A percentile compares a stretch with the other conserved stretches of the same genome.
phyloP scores from a whole-genome alignment of 1,284 basidiomycete species.

The Ganoderma boninense region DNA sequence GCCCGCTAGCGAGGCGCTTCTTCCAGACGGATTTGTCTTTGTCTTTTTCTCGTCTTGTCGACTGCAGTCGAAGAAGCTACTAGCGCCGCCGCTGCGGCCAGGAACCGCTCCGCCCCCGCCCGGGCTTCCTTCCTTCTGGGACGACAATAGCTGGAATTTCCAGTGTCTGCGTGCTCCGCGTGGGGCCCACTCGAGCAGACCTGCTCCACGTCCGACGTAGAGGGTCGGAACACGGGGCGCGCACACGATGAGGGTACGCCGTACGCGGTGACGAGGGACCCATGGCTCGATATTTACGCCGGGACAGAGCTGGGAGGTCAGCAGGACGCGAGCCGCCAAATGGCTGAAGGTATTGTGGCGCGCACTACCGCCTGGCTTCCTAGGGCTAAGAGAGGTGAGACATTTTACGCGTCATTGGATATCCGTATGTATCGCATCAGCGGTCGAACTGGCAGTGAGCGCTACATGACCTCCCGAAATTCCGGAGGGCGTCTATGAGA shows the following conservation, averaged over 20 bases:
- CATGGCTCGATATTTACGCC: not conserved
- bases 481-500: too few species aligned
- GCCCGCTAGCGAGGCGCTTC: constrained; percentile 3
- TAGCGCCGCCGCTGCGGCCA: constrained; percentile 19
- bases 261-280: not conserved
- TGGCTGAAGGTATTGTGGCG: constrained; percentile 1
- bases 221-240: constrained; percentile 1
- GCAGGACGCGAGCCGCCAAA: not conserved
- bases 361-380: not conserved
- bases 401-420: constrained; percentile 23
- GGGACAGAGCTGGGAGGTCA: not conserved
- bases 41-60: constrained; percentile 11
- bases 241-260: not conserved
- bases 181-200: not conserved
- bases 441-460: too few species aligned
- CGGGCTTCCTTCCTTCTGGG: constrained; percentile 1
- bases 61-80: constrained; percentile 15
- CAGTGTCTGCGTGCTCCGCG: constrained; percentile 9
- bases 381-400: constrained; percentile 15
- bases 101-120: constrained; percentile 25
- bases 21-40: constrained; percentile 8
- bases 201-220: constrained; percentile 1
- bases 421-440: too few species aligned
- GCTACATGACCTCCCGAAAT: too few species aligned
- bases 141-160: constrained; percentile 18